These are phyloP conservation scores for Lentinula novae-zelandiae DNA, from an alignment of 1,284 basidiomycete species.

Conservation along the genomic window DNA sequence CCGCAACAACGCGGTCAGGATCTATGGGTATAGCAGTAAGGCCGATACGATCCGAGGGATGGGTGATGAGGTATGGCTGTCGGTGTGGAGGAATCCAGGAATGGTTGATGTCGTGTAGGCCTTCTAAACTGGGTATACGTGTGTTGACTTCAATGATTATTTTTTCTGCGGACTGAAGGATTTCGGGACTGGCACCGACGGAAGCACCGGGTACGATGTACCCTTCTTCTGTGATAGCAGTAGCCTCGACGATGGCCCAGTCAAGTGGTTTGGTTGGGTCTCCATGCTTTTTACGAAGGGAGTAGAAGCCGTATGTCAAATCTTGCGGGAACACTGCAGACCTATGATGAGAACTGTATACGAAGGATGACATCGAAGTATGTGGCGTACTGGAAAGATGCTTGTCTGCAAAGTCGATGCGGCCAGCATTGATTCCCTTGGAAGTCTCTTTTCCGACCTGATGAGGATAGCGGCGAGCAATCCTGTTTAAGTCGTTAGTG, in stretches of 20 bases:
- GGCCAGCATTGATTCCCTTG: constrained; percentile 46
- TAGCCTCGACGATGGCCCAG: constrained; percentile 52
- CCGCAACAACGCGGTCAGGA: constrained; percentile 46
- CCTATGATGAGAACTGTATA: neutral
- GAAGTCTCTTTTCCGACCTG: constrained; percentile 49
- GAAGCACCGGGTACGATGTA: constrained; percentile 47
- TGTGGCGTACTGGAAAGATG: constrained; percentile 36
- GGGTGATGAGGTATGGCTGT: constrained; percentile 45
- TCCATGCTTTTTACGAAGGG: constrained; percentile 37
- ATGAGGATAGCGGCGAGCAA: constrained; percentile 43
- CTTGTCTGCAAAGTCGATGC: constrained; percentile 43
- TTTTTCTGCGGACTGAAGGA: constrained; percentile 44
- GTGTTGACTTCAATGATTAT: constrained; percentile 55
- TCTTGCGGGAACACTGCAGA: constrained; percentile 45
- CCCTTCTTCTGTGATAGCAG: constrained; percentile 47
- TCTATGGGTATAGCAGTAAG: constrained; percentile 43
- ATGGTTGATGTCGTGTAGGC: constrained; percentile 48
- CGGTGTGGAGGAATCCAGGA: constrained; percentile 41
- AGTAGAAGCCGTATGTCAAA: constrained; percentile 47
- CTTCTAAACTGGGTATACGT: constrained; percentile 39
- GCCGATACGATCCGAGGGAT: constrained; percentile 45
- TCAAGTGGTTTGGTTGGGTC: constrained; percentile 42
- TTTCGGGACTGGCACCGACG: constrained; percentile 50
- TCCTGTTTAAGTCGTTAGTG: constrained; percentile 27
- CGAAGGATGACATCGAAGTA: neutral